Conservation (phyloP, 208 protist species). For the Crithidia fasciculata region DNA sequence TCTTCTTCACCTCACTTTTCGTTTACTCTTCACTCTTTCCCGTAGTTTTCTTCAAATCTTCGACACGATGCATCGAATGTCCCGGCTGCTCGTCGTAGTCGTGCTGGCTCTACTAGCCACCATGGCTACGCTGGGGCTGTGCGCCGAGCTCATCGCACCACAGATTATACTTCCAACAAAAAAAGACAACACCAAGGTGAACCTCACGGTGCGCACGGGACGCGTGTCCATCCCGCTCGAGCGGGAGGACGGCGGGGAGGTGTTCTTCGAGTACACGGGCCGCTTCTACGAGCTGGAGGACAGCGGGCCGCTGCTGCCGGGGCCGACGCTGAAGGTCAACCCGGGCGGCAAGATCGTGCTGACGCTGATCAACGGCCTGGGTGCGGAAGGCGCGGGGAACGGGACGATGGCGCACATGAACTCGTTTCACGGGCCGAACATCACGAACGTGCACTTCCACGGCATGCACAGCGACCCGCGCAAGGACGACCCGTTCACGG, state of each 20-base stretch:
- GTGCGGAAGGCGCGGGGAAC: constrained; percentile 22
- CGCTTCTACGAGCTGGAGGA: constrained; percentile 63
- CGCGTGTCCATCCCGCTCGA: constrained; percentile 59
- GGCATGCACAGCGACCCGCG: constrained; percentile 76
- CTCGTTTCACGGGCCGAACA: constrained; percentile 72
- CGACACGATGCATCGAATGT: background rate
- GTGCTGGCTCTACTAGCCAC: constrained; percentile 15
- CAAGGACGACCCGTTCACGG: constrained; percentile 76
- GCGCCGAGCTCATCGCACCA: constrained; percentile 24
- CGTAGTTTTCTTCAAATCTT: background rate
- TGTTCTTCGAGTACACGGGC: constrained; percentile 72
- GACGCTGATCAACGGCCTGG: constrained; percentile 65
- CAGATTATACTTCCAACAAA: constrained; percentile 38
- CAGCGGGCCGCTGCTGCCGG: constrained; percentile 55
- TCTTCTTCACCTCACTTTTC: background rate
- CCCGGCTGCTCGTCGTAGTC: background rate
- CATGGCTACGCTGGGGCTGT: background rate
- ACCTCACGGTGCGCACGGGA: constrained; percentile 43
- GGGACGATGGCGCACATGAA: constrained; percentile 44
- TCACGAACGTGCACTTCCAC: constrained; percentile 88
- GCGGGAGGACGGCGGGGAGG: constrained; percentile 27
- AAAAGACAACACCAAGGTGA: constrained; percentile 54
- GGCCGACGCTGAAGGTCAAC: constrained; percentile 64
- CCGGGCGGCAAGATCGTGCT: constrained; percentile 77
- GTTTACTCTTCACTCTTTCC: background rate